Percentiles rank a stretch among this genome's conserved stretches.
phyloP scores from a whole-genome alignment of 2,329 filamentous ascomycete genomes.

The Penicillium sp. region DNA sequence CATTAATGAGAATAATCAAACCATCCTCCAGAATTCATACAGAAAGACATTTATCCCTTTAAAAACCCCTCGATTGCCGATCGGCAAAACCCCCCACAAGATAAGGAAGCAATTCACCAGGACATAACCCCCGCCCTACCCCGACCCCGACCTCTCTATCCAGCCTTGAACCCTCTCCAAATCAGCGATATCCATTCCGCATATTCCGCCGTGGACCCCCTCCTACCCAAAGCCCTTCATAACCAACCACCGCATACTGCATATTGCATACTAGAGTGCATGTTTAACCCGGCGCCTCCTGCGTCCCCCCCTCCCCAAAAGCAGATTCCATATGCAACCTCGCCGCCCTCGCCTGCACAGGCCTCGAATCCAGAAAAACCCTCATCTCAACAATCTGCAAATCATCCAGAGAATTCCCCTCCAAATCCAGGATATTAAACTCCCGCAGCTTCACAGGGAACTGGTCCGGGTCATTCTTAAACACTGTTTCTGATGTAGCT shows the following conservation, averaged over 20 bases:
- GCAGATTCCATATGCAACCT: constrained; percentile 16
- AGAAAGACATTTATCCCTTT: not conserved
- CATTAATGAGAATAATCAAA: not conserved
- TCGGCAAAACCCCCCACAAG: constrained; percentile 18
- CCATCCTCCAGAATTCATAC: not conserved
- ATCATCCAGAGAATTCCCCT: constrained; percentile 16
- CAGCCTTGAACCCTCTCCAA: not conserved
- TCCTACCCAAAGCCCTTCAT: too few species aligned
- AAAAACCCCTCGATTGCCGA: constrained; percentile 13
- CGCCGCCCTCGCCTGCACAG: constrained; percentile 28
- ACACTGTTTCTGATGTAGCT: constrained; percentile 27
- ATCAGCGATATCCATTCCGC: not conserved
- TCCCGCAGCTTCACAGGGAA: constrained; percentile 27
- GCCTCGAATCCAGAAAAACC: constrained; percentile 28
- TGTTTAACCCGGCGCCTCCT: not conserved
- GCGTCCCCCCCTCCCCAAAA: constrained; percentile 8
- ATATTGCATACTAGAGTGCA: too few species aligned
- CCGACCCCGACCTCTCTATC: not conserved
- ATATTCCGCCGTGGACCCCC: constrained; percentile 21
- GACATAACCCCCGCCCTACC: not conserved
- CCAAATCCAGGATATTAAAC: constrained; percentile 31
- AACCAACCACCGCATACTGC: not conserved
- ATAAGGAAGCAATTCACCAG: not conserved
- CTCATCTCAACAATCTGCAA: constrained; percentile 30
- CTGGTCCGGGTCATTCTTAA: constrained; percentile 31